Conservation (phyloP, 2,329 filamentous ascomycete genomes). For the Chaetothyriales sp. region DNA sequence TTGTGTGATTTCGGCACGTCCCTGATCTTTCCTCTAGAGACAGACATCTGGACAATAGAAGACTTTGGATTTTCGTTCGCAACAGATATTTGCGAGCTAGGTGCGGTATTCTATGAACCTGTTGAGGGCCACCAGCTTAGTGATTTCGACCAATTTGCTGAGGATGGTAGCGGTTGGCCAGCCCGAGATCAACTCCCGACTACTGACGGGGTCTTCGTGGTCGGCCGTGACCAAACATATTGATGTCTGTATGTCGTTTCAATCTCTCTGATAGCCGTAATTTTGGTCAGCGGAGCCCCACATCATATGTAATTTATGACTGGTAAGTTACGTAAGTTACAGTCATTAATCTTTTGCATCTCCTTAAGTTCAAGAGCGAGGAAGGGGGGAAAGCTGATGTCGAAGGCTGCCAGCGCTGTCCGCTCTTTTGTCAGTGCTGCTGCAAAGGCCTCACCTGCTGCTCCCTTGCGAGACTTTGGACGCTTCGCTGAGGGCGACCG, state of each 20-base stretch:
- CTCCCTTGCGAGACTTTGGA: neutral
- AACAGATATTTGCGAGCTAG: slow-evolving; percentile 20
- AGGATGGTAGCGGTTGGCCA: slow-evolving; percentile 3
- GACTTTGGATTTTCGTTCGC: slow-evolving; percentile 17
- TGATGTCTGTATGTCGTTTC: no score
- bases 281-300: no score
- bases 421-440: neutral
- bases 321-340: no score
- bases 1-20: slow-evolving; percentile 19
- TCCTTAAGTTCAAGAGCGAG: no score
- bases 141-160: slow-evolving; percentile 15
- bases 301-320: no score
- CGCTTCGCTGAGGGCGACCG: slow-evolving; percentile 28
- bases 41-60: slow-evolving; percentile 14
- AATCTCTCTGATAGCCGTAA: no score
- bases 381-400: neutral
- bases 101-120: slow-evolving; percentile 20
- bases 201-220: slow-evolving; percentile 2
- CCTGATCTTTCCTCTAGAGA: slow-evolving; percentile 9
- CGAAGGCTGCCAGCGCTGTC: neutral
- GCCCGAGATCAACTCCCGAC: slow-evolving; percentile 1
- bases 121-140: slow-evolving; percentile 11
- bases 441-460: neutral
- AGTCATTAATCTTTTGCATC: no score
- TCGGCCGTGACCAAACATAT: no score